Evolutionary conservation across 192 early-diverging fungal genomes (phyloP), one percentile per base, ranked within the genome.

Genomic region (Coemansia sp.): DNA sequence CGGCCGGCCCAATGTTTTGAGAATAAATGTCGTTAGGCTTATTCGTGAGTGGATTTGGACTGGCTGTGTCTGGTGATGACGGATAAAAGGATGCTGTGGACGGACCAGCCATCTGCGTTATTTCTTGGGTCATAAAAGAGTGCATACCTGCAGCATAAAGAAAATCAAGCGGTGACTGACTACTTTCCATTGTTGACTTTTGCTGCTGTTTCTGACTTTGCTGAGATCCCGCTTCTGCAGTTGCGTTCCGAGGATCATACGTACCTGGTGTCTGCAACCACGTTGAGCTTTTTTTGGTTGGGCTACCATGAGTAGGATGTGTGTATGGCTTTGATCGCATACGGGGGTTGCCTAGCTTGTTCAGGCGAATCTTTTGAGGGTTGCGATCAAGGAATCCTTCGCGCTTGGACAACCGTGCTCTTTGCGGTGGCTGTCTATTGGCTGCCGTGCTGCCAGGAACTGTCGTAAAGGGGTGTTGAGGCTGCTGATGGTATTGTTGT

Each of bases 371-470:
- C n/a, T 67, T 67, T 19, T 61, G 64, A 5, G 64, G 71, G n/a
- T 56, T 56, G n/a, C 44, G 42, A 42, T 73, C 71, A 19, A 73
- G 54, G 4, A 73, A 63, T 18, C 65, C 71, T 37, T 62, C 71
- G 11, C 65, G 65, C 37, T 58, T 63, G 16, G 71, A 66, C 11
- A 60, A 19, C 2, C 71, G 37, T 42, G 42, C 45, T 45, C 37
- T 44, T 37, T 62, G 48, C 42, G 60, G 40, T 9, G 61, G 61
- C 43, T 48, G 32, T 43, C 4, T 18, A 11, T 16, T 38, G 19
- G 37, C 9, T 13, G 41, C 16, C 12, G 57, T 3, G 42, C 58
- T 19, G 18, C 21, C 39, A 12, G 9, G 9, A 9, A 9, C 3
- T 26, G 52, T 0, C 21, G 6, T 54, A 54, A 54, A 54, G 9